Conservation (phyloP, 2,329 filamentous ascomycete genomes). For the Sporothrix dimorphospora region DNA sequence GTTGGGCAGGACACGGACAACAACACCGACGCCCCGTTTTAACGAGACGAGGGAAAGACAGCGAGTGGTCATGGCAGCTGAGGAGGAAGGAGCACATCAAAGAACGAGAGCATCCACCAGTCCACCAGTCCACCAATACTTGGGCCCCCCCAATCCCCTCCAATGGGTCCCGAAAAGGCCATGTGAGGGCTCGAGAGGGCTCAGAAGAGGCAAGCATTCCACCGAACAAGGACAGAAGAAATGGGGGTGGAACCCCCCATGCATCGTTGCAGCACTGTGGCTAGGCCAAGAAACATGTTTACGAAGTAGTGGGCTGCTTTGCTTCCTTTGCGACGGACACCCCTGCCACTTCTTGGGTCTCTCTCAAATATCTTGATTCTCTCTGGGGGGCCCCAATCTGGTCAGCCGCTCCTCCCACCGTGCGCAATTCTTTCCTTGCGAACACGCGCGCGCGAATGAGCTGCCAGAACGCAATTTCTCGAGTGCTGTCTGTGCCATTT, state of each 20-base stretch:
- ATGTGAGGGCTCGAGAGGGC: conserved; percentile 16
- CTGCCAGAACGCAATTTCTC: conserved; percentile 14
- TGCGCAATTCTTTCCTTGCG: neutral
- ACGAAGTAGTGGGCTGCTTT: conserved; percentile 11
- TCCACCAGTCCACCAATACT: neutral
- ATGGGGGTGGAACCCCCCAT: conserved; percentile 2
- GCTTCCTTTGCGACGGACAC: neutral
- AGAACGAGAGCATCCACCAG: neutral
- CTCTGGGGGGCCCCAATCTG: neutral
- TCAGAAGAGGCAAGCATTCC: neutral
- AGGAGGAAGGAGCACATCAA: neutral
- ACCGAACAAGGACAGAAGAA: conserved; percentile 17
- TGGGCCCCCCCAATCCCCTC: neutral
- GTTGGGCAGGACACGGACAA: neutral
- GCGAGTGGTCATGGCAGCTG: conserved; percentile 1
- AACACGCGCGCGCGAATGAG: conserved; percentile 11
- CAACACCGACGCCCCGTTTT: conserved; percentile 13
- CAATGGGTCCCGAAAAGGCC: conserved; percentile 5
- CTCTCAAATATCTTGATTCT: neutral
- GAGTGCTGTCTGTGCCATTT: conserved; percentile 5
- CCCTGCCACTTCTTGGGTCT: neutral
- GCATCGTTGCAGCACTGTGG: neutral
- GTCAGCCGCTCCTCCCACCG: conserved; percentile 5
- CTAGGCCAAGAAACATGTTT: conserved; percentile 12
- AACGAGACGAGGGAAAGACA: neutral